Conservation (phyloP, 202 grass and related monocot genomes). For the Thinopyrum obtusiflorum region DNA sequence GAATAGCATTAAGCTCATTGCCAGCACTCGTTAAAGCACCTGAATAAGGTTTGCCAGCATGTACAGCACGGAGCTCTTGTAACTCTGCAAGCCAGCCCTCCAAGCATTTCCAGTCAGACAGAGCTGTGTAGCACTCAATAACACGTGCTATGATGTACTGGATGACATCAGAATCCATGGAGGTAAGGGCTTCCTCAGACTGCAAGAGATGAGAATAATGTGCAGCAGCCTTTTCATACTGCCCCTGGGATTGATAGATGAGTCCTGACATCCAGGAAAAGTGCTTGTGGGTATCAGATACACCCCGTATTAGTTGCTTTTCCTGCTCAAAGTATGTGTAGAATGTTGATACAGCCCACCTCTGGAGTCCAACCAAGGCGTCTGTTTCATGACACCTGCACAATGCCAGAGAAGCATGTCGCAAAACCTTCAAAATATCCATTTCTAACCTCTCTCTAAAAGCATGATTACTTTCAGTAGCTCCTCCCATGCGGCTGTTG, state of each 20-base stretch:
- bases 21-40: conserved; percentile 86
- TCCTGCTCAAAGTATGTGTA: conserved; percentile 64
- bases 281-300: conserved; percentile 48
- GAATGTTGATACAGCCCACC: conserved; percentile 67
- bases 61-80: conserved; percentile 80
- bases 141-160: conserved; percentile 82
- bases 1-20: conserved; percentile 89
- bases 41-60: conserved; percentile 94
- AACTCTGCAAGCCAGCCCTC: conserved; percentile 90
- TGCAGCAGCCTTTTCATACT: conserved; percentile 92
- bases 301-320: conserved; percentile 36
- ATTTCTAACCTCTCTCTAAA: conserved; percentile 60
- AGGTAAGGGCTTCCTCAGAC: conserved; percentile 66
- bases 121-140: conserved; percentile 90
- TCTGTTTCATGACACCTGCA: conserved; percentile 86
- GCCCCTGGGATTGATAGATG: conserved; percentile 78
- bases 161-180: conserved; percentile 89
- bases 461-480: conserved; percentile 60
- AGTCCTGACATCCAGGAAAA: conserved; percentile 94
- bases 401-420: conserved; percentile 78
- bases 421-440: conserved; percentile 73
- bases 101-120: conserved; percentile 97
- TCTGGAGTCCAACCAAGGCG: conserved; percentile 80
- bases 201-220: conserved; percentile 89
- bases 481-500: conserved; percentile 41